Percentiles rank a stretch among this genome's conserved stretches.
Conservation (phyloP, 768 basidiomycete genomes). For the Lactarius hatsudake region DNA sequence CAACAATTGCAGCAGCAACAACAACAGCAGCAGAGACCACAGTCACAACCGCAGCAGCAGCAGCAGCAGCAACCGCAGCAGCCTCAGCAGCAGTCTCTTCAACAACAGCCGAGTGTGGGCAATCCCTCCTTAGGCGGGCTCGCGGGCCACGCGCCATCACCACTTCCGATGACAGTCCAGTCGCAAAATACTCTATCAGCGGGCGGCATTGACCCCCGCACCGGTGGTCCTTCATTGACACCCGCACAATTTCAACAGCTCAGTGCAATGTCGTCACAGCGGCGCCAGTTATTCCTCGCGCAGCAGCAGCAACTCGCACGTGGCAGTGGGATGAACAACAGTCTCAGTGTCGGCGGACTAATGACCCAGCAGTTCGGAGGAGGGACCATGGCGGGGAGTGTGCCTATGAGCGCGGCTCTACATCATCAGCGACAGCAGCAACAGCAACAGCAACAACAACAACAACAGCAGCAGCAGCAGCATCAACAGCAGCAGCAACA, state of each 20-base stretch:
- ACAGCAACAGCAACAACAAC: constrained; percentile 29
- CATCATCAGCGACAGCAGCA: constrained; percentile 18
- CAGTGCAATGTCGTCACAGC: constrained; percentile 35
- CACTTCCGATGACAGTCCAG: constrained; percentile 19
- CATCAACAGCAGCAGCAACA: constrained; percentile 41
- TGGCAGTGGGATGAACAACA: constrained; percentile 9
- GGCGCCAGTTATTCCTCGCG: constrained; percentile 47
- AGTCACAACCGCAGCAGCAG: constrained; percentile 30
- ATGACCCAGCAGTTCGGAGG: constrained; percentile 22
- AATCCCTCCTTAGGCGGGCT: constrained; percentile 19
- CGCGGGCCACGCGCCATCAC: constrained; percentile 13
- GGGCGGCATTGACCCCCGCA: constrained; percentile 27
- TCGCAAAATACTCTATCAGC: constrained; percentile 17
- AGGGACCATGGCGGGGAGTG: constrained; percentile 2
- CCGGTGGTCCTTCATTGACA: constrained; percentile 30
- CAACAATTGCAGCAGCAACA: constrained; percentile 20
- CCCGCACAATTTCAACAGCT: constrained; percentile 31
- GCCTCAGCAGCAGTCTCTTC: constrained; percentile 34
- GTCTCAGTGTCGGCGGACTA: constrained; percentile 13
- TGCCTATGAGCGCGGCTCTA: constrained; percentile 12
- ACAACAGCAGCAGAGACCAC: constrained; percentile 35
- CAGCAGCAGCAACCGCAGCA: constrained; percentile 33
- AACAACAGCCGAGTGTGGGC: constrained; percentile 25
- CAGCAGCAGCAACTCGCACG: constrained; percentile 33
- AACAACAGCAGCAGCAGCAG: constrained; percentile 31